phyloP scores from a whole-genome alignment of 2,329 filamentous ascomycete genomes.

The Aureobasidium sp. region DNA sequence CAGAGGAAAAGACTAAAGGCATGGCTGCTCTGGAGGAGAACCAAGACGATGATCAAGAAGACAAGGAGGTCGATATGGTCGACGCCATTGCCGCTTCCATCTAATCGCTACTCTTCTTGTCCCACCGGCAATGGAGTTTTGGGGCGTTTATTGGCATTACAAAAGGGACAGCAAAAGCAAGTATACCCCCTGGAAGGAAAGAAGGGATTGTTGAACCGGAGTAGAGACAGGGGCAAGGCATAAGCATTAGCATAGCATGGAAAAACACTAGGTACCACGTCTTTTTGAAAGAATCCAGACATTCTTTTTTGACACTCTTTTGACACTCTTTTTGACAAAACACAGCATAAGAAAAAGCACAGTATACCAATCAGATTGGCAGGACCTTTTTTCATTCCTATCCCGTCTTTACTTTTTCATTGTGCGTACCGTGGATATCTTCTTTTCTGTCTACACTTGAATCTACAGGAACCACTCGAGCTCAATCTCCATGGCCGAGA shows the following conservation, averaged over 20 bases:
- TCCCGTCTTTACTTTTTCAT: neutral
- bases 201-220: neutral
- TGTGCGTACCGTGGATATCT: neutral
- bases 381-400: neutral
- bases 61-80: neutral
- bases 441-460: neutral
- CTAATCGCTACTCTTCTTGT: neutral
- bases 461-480: conserved; percentile 15
- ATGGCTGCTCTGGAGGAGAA: neutral
- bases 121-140: neutral
- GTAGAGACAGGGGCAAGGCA: neutral
- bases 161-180: neutral
- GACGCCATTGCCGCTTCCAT: conserved; percentile 3
- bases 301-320: too few species aligned
- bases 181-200: neutral
- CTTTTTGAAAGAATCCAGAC: neutral
- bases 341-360: neutral
- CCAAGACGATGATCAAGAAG: neutral
- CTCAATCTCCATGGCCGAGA: conserved; percentile 55
- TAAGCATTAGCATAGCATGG: neutral
- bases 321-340: too few species aligned
- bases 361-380: neutral
- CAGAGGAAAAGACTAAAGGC: neutral
- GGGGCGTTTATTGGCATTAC: neutral
- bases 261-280: neutral